These are phyloP conservation scores for Calycina herbarum DNA, from an alignment of 2,329 filamentous ascomycete species.

Conservation along the genomic window DNA sequence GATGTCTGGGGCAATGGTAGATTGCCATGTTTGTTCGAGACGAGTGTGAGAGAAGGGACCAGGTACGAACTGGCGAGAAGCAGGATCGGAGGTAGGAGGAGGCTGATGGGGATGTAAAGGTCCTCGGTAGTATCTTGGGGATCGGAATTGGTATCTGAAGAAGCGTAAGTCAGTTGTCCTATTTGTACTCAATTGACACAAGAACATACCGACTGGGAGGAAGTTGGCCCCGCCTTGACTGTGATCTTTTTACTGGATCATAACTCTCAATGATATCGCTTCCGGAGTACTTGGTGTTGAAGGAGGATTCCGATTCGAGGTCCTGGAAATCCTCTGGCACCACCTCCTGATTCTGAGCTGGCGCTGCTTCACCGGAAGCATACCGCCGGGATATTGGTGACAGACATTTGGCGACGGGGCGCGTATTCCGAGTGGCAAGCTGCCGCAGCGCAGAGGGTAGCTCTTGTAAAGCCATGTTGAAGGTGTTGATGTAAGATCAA, in stretches of 20 bases:
- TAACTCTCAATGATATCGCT: slow-evolving; percentile 42
- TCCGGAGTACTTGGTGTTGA: slow-evolving; percentile 39
- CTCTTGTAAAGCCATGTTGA: slow-evolving; percentile 38
- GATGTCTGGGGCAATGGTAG: slow-evolving; percentile 82
- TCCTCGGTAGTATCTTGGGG: slow-evolving; percentile 92
- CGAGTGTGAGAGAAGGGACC: slow-evolving; percentile 89
- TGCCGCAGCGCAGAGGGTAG: slow-evolving; percentile 34
- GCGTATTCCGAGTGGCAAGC: slow-evolving; percentile 27
- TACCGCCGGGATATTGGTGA: slow-evolving; percentile 28
- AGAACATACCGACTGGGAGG: slow-evolving; percentile 42
- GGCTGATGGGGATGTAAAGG: slow-evolving; percentile 91
- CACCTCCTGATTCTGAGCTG: slow-evolving; percentile 23
- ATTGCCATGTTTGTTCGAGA: slow-evolving; percentile 85
- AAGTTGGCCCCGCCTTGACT: slow-evolving; percentile 40
- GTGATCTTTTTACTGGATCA: slow-evolving; percentile 49
- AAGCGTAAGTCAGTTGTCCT: slow-evolving; percentile 9
- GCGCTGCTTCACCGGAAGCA: slow-evolving; percentile 33
- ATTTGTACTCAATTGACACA: slow-evolving; percentile 6
- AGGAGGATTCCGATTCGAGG: slow-evolving; percentile 48
- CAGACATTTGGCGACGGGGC: slow-evolving; percentile 18
- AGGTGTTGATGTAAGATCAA: slow-evolving; percentile 8
- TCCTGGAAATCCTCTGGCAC: slow-evolving; percentile 39
- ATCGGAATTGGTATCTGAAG: slow-evolving; percentile 85
- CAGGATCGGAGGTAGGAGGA: slow-evolving; percentile 80
- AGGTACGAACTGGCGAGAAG: slow-evolving; percentile 83